Percentiles rank a stretch among this genome's conserved stretches.
Conservation (phyloP, 2,329 filamentous ascomycete species). For the Xylariaceae sp. region DNA sequence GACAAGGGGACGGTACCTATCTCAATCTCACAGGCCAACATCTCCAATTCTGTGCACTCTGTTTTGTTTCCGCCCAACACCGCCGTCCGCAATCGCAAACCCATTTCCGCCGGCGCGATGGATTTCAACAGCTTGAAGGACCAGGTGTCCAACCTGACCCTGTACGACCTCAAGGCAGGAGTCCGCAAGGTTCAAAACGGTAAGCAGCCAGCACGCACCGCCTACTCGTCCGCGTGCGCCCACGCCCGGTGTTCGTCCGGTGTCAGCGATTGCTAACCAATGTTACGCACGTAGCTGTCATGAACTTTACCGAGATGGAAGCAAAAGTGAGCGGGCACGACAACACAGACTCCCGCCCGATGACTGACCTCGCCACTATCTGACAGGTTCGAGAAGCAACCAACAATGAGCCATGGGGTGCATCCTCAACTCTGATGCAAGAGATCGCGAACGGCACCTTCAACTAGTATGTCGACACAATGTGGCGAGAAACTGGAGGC, state of each 20-base stretch:
- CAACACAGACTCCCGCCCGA: too few species aligned
- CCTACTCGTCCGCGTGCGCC: neutral
- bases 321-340: conserved; percentile 47
- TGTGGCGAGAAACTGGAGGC: too few species aligned
- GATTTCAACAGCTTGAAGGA: conserved; percentile 83
- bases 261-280: conserved; percentile 7
- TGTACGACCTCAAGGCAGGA: conserved; percentile 94
- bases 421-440: conserved; percentile 82
- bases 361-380: conserved; percentile 7
- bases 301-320: conserved; percentile 98
- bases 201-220: conserved; percentile 34
- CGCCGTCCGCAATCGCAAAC: conserved; percentile 3
- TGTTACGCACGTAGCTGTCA: conserved; percentile 65
- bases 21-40: conserved; percentile 6
- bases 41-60: conserved; percentile 2
- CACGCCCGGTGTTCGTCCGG: neutral
- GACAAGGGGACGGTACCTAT: neutral
- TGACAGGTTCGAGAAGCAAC: conserved; percentile 89
- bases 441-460: conserved; percentile 98
- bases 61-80: conserved; percentile 6
- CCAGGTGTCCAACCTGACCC: conserved; percentile 83
- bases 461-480: conserved; percentile 73
- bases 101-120: conserved; percentile 50
- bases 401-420: conserved; percentile 98
- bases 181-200: conserved; percentile 97